A percentile compares a stretch with the other conserved stretches of the same genome.
Conservation (phyloP, 495 filamentous ascomycete genomes). For the Aspergillus kassunensis region DNA sequence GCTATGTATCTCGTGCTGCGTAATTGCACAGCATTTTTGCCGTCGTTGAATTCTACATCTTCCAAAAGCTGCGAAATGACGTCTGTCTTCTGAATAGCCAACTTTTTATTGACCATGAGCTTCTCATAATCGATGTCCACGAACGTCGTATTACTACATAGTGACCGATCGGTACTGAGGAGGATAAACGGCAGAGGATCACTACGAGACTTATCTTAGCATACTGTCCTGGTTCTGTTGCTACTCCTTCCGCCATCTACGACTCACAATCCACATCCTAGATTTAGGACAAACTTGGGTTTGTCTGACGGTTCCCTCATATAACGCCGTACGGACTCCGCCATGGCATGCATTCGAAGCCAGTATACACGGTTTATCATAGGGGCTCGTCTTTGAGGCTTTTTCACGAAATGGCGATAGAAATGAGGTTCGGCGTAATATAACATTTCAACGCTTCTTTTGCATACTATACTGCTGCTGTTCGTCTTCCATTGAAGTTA, state of each 20-base stretch:
- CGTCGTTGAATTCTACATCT: conserved; percentile 42
- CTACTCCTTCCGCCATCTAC: conserved; percentile 20
- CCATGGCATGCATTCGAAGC: conserved; percentile 78
- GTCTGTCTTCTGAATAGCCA: conserved; percentile 56
- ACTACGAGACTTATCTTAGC: conserved; percentile 45
- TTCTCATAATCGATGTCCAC: conserved; percentile 86
- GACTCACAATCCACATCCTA: conserved; percentile 87
- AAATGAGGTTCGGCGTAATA: conserved; percentile 77
- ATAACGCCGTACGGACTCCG: conserved; percentile 66
- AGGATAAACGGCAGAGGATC: conserved; percentile 90
- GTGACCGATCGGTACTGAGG: conserved; percentile 55
- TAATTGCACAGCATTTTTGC: conserved; percentile 48
- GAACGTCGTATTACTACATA: conserved; percentile 58
- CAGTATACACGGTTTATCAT: conserved; percentile 87
- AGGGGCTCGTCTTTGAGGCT: conserved; percentile 73
- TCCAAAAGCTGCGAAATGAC: conserved; percentile 52
- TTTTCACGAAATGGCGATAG: conserved; percentile 82
- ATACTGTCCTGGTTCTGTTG: conserved; percentile 11
- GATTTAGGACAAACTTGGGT: conserved; percentile 73
- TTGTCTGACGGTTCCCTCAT: conserved; percentile 54
- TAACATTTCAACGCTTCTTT: conserved; percentile 79
- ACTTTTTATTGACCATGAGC: conserved; percentile 70
- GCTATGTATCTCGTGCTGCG: conserved; percentile 69
- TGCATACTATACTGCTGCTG: conserved; percentile 84
- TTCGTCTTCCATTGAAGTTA: conserved; percentile 60